Percentiles rank a stretch among this genome's conserved stretches.
These are phyloP conservation scores for Podaxis rugospora DNA, from an alignment of 768 basidiomycete species.

Conservation along the genomic window DNA sequence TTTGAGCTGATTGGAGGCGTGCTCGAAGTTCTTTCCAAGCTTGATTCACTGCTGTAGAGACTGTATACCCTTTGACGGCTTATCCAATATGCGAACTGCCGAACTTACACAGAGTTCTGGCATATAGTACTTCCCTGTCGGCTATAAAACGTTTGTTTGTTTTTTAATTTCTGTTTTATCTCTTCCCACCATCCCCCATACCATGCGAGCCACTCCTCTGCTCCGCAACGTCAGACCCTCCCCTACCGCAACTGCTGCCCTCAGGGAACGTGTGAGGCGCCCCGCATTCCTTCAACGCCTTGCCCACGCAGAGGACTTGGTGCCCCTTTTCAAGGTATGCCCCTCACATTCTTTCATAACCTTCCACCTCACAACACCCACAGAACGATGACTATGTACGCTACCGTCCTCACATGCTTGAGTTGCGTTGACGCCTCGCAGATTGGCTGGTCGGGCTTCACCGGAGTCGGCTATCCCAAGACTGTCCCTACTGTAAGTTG, in stretches of 20 bases:
- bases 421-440: conserved; percentile 14
- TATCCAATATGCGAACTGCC: neutral
- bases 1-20: conserved; percentile 93
- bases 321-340: conserved; percentile 6
- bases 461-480: conserved; percentile 48
- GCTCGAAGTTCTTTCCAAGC: conserved; percentile 86
- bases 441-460: conserved; percentile 51
- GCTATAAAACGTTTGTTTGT: neutral
- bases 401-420: neutral
- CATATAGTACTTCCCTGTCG: neutral
- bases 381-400: conserved; percentile 45
- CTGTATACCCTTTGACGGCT: neutral
- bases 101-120: neutral
- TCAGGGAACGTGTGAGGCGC: neutral
- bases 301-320: neutral
- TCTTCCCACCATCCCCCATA: neutral
- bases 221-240: neutral
- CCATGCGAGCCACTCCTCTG: neutral
- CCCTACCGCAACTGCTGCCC: neutral
- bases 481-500: conserved; percentile 35
- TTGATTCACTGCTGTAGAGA: conserved; percentile 74
- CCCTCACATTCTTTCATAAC: neutral
- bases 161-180: neutral
- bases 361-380: neutral
- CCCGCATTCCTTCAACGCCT: conserved; percentile 2